These are phyloP conservation scores for Copromyces sp. DNA, from an alignment of 495 filamentous ascomycete genomes.

Conservation along the genomic window DNA sequence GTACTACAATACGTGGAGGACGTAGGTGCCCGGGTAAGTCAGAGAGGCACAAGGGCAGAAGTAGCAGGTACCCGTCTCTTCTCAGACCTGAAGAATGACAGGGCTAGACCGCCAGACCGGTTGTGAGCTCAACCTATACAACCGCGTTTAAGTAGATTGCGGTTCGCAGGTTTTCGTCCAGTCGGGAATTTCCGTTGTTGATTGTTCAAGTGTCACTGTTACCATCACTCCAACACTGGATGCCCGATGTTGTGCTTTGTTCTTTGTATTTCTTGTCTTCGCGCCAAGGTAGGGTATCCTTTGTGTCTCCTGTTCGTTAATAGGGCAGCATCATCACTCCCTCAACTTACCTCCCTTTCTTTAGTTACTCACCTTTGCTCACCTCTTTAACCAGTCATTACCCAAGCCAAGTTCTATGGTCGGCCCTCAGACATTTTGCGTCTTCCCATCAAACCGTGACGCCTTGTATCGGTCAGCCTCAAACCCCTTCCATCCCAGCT, in stretches of 20 bases:
- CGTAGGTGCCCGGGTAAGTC: no score
- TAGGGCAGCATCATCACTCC: background rate
- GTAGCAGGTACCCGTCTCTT: background rate
- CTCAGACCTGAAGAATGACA: background rate
- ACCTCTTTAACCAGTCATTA: no score
- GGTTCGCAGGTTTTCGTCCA: background rate
- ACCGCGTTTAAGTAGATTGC: background rate
- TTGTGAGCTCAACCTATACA: background rate
- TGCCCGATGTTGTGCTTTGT: background rate
- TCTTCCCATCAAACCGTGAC: background rate
- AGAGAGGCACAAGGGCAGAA: background rate
- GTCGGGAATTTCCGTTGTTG: background rate
- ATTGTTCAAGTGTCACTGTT: background rate
- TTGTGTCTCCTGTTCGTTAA: background rate
- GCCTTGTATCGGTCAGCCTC: background rate
- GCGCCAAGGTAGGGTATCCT: background rate
- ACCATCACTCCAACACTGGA: background rate
- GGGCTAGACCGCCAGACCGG: background rate
- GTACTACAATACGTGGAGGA: no score
- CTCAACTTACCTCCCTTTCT: background rate
- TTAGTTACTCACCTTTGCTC: background rate
- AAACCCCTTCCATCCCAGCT: background rate
- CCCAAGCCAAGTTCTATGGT: no score
- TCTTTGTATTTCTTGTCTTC: background rate
- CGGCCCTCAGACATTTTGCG: background rate